Evolutionary conservation across 306 rosid species (phyloP).

Genomic region (Hippophae tibetana): DNA sequence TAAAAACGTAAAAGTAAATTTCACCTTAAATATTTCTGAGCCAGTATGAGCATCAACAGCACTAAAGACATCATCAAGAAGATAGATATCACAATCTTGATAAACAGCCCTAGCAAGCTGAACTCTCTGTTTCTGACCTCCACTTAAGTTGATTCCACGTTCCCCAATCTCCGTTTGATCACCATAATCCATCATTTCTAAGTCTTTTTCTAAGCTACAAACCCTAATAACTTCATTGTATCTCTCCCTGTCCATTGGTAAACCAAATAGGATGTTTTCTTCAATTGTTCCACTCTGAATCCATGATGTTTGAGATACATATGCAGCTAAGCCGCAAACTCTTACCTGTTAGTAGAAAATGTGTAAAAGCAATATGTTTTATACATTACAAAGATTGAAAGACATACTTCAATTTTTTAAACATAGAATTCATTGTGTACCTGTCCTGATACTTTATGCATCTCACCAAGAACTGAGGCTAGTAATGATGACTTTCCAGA

Average conservation of each 20-base stretch:
- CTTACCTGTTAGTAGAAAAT: constrained; percentile 39
- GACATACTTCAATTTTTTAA: background rate
- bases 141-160: constrained; percentile 89
- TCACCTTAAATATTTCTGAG: constrained; percentile 60
- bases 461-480: constrained; percentile 86
- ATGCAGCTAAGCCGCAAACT: constrained; percentile 63
- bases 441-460: constrained; percentile 76
- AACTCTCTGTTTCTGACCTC: constrained; percentile 93
- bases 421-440: constrained; percentile 17
- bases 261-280: constrained; percentile 77
- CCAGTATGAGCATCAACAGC: constrained; percentile 98
- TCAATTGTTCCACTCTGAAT: constrained; percentile 70
- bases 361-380: background rate
- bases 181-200: constrained; percentile 64
- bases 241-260: constrained; percentile 46
- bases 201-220: constrained; percentile 69
- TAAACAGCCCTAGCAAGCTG: constrained; percentile 92
- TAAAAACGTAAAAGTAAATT: background rate
- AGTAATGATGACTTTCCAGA: constrained; percentile 90
- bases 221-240: constrained; percentile 59
- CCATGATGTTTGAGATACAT: constrained; percentile 91
- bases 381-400: no score
- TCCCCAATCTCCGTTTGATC: constrained; percentile 89
- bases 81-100: constrained; percentile 77
- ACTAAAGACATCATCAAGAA: constrained; percentile 91